Base-by-base conservation (phyloP, 208 protist species). In the Trypanosoma cruzi region DNA sequence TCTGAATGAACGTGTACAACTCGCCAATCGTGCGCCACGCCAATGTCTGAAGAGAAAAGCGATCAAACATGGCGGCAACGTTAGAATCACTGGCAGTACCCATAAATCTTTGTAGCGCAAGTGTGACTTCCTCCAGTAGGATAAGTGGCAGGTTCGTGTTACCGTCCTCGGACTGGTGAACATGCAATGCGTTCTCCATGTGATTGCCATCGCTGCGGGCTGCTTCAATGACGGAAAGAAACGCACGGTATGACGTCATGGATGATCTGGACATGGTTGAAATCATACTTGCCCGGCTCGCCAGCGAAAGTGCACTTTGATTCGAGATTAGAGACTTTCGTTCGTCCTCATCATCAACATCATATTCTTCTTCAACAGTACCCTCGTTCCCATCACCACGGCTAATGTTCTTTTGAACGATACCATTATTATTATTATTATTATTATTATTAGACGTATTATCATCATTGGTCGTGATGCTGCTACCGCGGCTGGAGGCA, bases 61-160 rank as follows among this genome's bases (percentile, higher is more conserved):
- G 32, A 50, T 88, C 84, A 16, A 92, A 75, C 57, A 84, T 24
- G 34, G 40, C 44, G 40, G 20, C 44, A 6, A 58, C 48, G 67
- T 36, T 59, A 56, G 18, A 40, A 13, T 64, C 56, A 46, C 58
- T 73, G 3, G 81, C 76, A 49, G 60, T 53, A 81, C 66, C 76
- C 50, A 92, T 75, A 60, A 93, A 90, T 29, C 74, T 57, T 58
- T 93, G 70, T 20, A 96, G 61, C 3, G 65, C 83, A 24, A 96
- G 68, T 16, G 77, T 78, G 13, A 93, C 73, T 71, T 94, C 81
- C 77, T 96, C 92, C 22, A 96, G 73, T 18, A 96, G 77, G 60
- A 96, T 95, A 11, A 96, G 74, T 14, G 92, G 89, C 58, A 96
- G 73, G 64, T 95, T 94, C 14, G 89, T 94, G 73, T 96, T 96